Evolutionary conservation across 2,329 filamentous ascomycete genomes (phyloP).

Genomic region (Arthrobotrys iridis): DNA sequence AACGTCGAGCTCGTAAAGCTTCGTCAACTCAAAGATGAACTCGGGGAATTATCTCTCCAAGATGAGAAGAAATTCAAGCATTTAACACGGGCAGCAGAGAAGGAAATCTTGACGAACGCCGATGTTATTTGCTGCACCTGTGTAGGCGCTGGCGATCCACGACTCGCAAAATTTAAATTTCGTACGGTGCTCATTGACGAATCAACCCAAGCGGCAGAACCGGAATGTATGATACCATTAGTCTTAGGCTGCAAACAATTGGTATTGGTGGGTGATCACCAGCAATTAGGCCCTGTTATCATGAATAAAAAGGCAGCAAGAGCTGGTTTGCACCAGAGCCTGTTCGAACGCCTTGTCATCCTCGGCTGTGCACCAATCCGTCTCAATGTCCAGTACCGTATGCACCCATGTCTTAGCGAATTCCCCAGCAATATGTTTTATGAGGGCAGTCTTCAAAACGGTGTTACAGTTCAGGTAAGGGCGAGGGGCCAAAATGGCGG

Average conservation of each 20-base stretch:
- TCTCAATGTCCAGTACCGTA: slow-evolving; percentile 96
- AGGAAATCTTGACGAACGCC: slow-evolving; percentile 92
- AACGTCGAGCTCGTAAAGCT: slow-evolving; percentile 93
- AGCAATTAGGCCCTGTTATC: slow-evolving; percentile 96
- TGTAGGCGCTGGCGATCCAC: slow-evolving; percentile 94
- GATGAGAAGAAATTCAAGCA: slow-evolving; percentile 99
- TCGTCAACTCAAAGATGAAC: slow-evolving; percentile 88
- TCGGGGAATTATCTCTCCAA: slow-evolving; percentile 90
- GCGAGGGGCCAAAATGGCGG: not conserved
- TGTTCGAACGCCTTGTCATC: slow-evolving; percentile 95
- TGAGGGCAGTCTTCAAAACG: slow-evolving; percentile 95
- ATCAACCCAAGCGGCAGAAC: slow-evolving; percentile 96
- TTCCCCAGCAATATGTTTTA: slow-evolving; percentile 99
- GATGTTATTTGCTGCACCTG: slow-evolving; percentile 99
- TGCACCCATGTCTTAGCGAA: slow-evolving; percentile 96
- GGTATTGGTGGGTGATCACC: slow-evolving; percentile 97
- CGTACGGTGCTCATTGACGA: slow-evolving; percentile 97
- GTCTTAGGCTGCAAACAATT: slow-evolving; percentile 98
- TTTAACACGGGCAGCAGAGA: slow-evolving; percentile 89
- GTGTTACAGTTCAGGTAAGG: slow-evolving; percentile 77
- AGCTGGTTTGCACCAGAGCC: slow-evolving; percentile 95
- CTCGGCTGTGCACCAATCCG: slow-evolving; percentile 90
- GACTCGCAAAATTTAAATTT: slow-evolving; percentile 96
- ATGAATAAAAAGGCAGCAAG: slow-evolving; percentile 99
- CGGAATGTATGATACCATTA: slow-evolving; percentile 97